Evolutionary conservation across 371 early-diverging fungal species (phyloP), one percentile per base, ranked within the genome.

Genomic region (Mucor irregularis): DNA sequence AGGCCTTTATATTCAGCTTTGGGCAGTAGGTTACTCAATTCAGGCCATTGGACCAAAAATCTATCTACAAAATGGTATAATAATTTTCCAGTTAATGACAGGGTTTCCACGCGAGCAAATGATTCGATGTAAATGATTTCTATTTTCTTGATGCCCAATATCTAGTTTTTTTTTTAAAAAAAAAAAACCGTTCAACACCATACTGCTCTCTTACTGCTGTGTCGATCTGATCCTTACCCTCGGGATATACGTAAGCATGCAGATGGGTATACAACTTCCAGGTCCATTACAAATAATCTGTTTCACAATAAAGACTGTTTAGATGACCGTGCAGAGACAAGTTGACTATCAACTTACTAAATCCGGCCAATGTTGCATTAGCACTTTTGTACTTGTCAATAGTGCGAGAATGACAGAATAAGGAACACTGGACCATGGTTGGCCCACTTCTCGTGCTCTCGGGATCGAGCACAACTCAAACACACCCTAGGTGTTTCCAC

Each of bases 11-110:
- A 92, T 58, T 90, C 78, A 11, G 92, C 85, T 7, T 81, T 79
- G 13, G 86, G 78, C 51, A 87, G 85, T 35, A 49, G 63, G 28
- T 68, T 39, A 21, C 16, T 50, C 35, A 95, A 66, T 5, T 78
- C 68, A 1, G 85, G 85, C 98, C 98, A 98, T 63, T 95, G 97
- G 8, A 98, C 97, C 3, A 97, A 43, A 59, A 98, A 94, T 14
- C 81, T 62, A 67, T 97, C 96, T 2, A 80, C 90, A 60, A 95
- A 65, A 10, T 58, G 78, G 68, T 94, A 93, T 30, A 93, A 49
- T 13, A 98, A 58, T 69, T 79, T 87, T 14, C 95, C 97, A 0
- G 94, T 86, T 22, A 98, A 66, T 19, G 97, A 97, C 17, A 96
- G 71, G 1, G 80, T 70, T 5, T 78, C 57, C 10, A 95, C 95